These are phyloP conservation scores for Phytopythium aichiense DNA, from an alignment of 352 stramenopile species.

Conservation along the genomic window DNA sequence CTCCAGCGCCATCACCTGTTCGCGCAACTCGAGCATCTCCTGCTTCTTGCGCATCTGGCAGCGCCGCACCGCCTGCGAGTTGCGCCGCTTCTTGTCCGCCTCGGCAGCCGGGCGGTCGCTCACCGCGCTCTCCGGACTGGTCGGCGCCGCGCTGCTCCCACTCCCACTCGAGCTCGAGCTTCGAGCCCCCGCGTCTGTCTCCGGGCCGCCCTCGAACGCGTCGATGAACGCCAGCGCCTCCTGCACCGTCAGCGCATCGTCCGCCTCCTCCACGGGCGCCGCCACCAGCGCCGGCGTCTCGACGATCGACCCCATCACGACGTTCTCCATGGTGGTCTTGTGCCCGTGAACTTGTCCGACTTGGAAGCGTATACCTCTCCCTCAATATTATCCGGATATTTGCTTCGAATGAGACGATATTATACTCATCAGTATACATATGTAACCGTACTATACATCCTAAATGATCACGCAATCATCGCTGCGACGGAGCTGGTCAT, in stretches of 20 bases:
- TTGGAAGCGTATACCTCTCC: no score
- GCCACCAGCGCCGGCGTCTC: slow-evolving; percentile 18
- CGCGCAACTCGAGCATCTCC: slow-evolving; percentile 17
- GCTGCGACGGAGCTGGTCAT: not conserved
- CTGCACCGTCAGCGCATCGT: slow-evolving; percentile 26
- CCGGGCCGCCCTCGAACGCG: slow-evolving; percentile 15
- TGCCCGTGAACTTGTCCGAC: no score
- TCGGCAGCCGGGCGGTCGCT: not conserved
- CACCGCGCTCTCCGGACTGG: not conserved
- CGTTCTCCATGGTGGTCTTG: no score
- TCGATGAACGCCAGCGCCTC: slow-evolving; percentile 36
- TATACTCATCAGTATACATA: not conserved
- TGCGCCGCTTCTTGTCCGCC: slow-evolving; percentile 3
- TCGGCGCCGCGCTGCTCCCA: not conserved
- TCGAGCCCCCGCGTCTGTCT: not conserved
- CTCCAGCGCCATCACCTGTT: slow-evolving; percentile 16
- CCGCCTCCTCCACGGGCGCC: slow-evolving; percentile 13
- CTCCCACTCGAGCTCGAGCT: no score
- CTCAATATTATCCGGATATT: no score
- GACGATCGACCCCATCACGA: slow-evolving; percentile 9
- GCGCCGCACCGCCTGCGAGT: slow-evolving; percentile 7
- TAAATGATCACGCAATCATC: not conserved
- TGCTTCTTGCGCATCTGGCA: slow-evolving; percentile 25
- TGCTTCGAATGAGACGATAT: no score
- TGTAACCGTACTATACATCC: not conserved